Evolutionary conservation across 306 rosid species (phyloP), one percentile per base, ranked within the genome.

Genomic region (Lagenaria siceraria): DNA sequence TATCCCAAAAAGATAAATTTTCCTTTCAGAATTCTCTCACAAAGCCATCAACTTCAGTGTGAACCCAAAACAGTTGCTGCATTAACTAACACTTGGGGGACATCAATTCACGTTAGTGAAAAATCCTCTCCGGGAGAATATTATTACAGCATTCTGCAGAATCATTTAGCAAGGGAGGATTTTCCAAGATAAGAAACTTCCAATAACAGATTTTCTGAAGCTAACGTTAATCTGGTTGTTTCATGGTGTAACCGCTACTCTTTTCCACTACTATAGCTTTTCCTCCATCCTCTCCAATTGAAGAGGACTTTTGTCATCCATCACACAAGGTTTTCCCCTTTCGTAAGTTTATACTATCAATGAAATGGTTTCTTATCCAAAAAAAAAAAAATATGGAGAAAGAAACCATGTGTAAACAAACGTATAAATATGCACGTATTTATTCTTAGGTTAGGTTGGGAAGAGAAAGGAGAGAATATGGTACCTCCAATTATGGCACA

Each of bases 401-500:
- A 27, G 76, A 48, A 48, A 49, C 76, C 60, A 69, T 43, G 43
- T 49, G 40, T 72, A 71, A 48, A 24, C 59, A 48, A 72, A 24
- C 56, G 46, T 70, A 15, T 46, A 46, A 70, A 43, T 70, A 70
- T 42, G 52, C 31, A 43, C 17, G 11, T 8, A 8, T 13, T 46
- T 70, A 70, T 24, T 24, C 22, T 14, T 8, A 1, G 56, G 22
- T 14, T 8, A 1, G 56, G 22, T 66, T n/a, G 52, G 18, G 21
- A 69, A 33, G 75, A 43, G 72, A 24, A 14, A 70, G 4, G 60
- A 72, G 18, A 49, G 76, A 22, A 17, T 72, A 38, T 17, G 56
- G 7, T 89, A 93, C 98, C 98, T 89, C 98, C 98, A 81, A 93
- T 64, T 66, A 93, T 91, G 77, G 98, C 98, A 82, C 89, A 91